phyloP scores from a whole-genome alignment of 345 rosid species.

The Citrus unshiu region DNA sequence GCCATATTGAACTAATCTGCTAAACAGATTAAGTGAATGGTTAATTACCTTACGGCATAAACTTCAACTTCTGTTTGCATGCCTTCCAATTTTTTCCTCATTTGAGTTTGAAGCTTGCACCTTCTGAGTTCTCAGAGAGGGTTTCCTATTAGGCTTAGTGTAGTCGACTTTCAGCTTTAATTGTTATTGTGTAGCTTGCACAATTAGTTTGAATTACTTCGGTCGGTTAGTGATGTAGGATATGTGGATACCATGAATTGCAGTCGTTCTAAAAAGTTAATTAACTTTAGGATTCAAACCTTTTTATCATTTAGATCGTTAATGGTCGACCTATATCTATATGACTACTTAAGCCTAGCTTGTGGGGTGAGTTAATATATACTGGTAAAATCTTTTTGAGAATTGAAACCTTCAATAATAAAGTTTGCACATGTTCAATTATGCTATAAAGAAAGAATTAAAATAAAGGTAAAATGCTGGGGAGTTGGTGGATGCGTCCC shows the following conservation, averaged over 20 bases:
- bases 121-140: neutral
- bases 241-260: neutral
- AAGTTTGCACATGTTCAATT: no score
- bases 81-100: neutral
- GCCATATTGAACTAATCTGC: neutral
- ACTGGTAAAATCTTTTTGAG: no score
- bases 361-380: no score
- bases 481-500: slow-evolving; percentile 18
- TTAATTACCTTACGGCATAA: neutral
- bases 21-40: neutral
- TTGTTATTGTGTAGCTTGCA: neutral
- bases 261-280: neutral
- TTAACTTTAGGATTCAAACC: no score
- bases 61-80: neutral
- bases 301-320: no score
- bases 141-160: neutral
- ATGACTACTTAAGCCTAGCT: no score
- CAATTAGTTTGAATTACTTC: neutral
- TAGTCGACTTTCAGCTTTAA: neutral
- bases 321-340: no score
- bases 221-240: neutral
- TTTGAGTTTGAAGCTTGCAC: neutral
- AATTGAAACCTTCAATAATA: no score
- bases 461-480: slow-evolving; percentile 13
- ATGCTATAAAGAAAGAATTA: no score